These are phyloP conservation scores for Penicillium chermesinum DNA, from an alignment of 495 filamentous ascomycete genomes.

Conservation along the genomic window DNA sequence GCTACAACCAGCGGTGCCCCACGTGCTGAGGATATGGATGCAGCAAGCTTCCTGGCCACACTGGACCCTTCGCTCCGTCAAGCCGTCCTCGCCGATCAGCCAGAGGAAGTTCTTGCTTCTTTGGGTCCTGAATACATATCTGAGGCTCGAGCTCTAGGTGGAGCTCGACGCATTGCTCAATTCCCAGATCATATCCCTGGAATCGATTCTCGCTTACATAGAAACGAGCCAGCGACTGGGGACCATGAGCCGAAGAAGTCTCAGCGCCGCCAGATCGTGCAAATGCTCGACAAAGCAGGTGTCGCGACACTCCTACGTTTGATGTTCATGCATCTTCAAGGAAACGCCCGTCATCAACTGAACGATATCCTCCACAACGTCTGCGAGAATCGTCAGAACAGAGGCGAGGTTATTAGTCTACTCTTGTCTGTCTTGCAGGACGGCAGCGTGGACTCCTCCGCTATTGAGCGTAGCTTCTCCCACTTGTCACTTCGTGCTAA, in stretches of 20 bases:
- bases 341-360: slow-evolving; percentile 71
- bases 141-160: slow-evolving; percentile 71
- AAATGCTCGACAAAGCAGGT: slow-evolving; percentile 95
- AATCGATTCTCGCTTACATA: slow-evolving; percentile 41
- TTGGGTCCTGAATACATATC: slow-evolving; percentile 78
- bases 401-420: slow-evolving; percentile 89
- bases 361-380: slow-evolving; percentile 82
- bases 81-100: slow-evolving; percentile 83
- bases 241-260: slow-evolving; percentile 57
- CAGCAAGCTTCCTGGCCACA: slow-evolving; percentile 86
- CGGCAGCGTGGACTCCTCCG: slow-evolving; percentile 84
- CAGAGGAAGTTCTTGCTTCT: slow-evolving; percentile 81
- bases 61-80: slow-evolving; percentile 81
- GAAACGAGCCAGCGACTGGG: slow-evolving; percentile 36
- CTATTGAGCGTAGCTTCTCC: slow-evolving; percentile 91
- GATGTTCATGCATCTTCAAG: slow-evolving; percentile 93
- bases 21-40: slow-evolving; percentile 83
- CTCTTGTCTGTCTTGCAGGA: slow-evolving; percentile 95
- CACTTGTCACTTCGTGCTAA: slow-evolving; percentile 89
- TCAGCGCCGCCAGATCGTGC: slow-evolving; percentile 72
- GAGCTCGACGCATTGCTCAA: slow-evolving; percentile 52
- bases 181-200: slow-evolving; percentile 49
- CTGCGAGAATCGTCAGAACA: slow-evolving; percentile 89
- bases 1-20: slow-evolving; percentile 46
- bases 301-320: slow-evolving; percentile 89